A percentile compares a stretch with the other conserved stretches of the same genome.
These are phyloP conservation scores for Trichoderma erinaceum DNA, from an alignment of 495 filamentous ascomycete genomes.

Conservation along the genomic window DNA sequence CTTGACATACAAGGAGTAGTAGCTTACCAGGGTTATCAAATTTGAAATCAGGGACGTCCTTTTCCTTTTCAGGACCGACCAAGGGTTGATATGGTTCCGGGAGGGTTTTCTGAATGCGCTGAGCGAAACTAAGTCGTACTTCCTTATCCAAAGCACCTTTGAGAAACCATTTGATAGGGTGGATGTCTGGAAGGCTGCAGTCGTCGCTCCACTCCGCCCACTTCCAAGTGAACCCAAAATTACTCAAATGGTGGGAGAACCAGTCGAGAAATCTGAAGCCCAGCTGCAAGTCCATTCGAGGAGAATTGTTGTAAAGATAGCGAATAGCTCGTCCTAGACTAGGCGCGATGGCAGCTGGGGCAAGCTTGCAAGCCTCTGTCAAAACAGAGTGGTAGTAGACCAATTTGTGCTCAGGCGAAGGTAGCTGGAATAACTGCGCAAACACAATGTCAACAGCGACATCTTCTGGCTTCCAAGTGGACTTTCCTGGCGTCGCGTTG, in stretches of 20 bases:
- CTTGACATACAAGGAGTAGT: neutral
- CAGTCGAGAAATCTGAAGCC: slow-evolving; percentile 87
- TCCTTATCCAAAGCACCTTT: slow-evolving; percentile 89
- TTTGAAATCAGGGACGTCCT: slow-evolving; percentile 92
- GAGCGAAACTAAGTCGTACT: slow-evolving; percentile 91
- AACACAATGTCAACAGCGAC: slow-evolving; percentile 96
- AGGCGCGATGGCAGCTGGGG: slow-evolving; percentile 91
- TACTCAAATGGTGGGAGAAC: slow-evolving; percentile 97
- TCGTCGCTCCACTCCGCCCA: slow-evolving; percentile 98
- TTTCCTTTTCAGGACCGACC: slow-evolving; percentile 81
- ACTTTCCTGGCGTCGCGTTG: slow-evolving; percentile 62
- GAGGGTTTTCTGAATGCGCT: slow-evolving; percentile 89
- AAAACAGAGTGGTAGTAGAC: slow-evolving; percentile 95
- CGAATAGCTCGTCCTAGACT: slow-evolving; percentile 90
- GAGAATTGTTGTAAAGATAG: slow-evolving; percentile 73
- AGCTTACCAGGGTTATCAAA: slow-evolving; percentile 70
- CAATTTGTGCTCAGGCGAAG: slow-evolving; percentile 82
- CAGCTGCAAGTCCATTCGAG: slow-evolving; percentile 81
- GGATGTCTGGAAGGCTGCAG: slow-evolving; percentile 63
- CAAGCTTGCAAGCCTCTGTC: slow-evolving; percentile 91
- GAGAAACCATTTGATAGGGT: slow-evolving; percentile 92
- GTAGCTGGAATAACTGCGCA: slow-evolving; percentile 85
- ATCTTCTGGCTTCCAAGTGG: slow-evolving; percentile 97
- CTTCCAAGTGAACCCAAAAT: slow-evolving; percentile 99
- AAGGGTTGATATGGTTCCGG: slow-evolving; percentile 76